Conservation (phyloP, 352 stramenopile genomes). For the Globisporangium yorkense region DNA sequence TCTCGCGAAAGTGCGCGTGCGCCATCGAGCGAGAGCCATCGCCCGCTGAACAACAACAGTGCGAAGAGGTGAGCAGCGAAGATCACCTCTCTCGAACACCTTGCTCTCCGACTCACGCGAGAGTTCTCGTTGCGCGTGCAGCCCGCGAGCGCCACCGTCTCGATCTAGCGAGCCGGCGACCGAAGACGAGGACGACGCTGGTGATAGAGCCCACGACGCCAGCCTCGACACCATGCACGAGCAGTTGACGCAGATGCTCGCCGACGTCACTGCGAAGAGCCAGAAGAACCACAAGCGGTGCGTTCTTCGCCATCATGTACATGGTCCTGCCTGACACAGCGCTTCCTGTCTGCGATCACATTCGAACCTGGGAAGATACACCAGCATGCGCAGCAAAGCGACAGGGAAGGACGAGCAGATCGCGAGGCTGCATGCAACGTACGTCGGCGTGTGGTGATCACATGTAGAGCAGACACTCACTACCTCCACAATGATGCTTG, state of each 20-base stretch:
- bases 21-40: neutral
- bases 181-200: conserved; percentile 18
- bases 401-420: conserved; percentile 20
- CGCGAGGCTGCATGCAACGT: conserved; percentile 12
- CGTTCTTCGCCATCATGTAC: neutral
- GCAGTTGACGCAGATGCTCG: conserved; percentile 31
- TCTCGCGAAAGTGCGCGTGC: conserved; percentile 1
- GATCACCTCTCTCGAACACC: neutral
- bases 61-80: conserved; percentile 1
- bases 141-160: conserved; percentile 16
- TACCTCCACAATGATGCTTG: neutral
- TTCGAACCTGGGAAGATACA: conserved; percentile 16
- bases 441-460: neutral
- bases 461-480: neutral
- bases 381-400: conserved; percentile 22
- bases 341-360: neutral
- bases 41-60: conserved; percentile 11
- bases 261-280: conserved; percentile 25
- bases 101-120: neutral
- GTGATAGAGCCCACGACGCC: neutral
- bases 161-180: conserved; percentile 26
- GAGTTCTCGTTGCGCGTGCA: conserved; percentile 1
- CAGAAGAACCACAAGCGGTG: conserved; percentile 42
- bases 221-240: conserved; percentile 19
- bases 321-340: too few relatives aligned